Percentiles rank a stretch among this genome's conserved stretches.
Evolutionary conservation across 257 asterid species (phyloP).

Genomic region (Marsdenia floribunda): DNA sequence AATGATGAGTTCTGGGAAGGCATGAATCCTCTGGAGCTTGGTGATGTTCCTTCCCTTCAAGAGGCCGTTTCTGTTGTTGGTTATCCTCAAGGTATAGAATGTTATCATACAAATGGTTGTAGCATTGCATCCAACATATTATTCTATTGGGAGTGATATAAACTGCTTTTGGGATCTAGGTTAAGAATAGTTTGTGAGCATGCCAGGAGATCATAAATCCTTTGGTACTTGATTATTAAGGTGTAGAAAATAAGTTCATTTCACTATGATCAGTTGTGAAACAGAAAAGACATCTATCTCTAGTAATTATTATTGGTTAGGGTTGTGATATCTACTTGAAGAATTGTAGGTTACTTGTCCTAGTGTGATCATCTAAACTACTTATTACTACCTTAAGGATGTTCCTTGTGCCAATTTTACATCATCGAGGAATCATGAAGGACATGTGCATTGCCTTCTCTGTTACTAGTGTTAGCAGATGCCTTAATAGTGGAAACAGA

Average conservation of each 20-base stretch:
- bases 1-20: slow-evolving; percentile 93
- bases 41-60: slow-evolving; percentile 90
- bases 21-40: slow-evolving; percentile 69
- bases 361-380: too few relatives aligned
- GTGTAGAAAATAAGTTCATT: neutral
- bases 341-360: too few relatives aligned
- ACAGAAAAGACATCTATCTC: neutral
- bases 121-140: neutral
- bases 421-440: neutral
- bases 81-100: slow-evolving; percentile 83
- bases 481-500: neutral
- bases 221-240: neutral
- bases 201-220: neutral
- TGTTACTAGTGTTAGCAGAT: neutral
- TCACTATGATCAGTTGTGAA: neutral
- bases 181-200: neutral
- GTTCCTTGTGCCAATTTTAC: neutral
- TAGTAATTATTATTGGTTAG: neutral
- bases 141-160: neutral
- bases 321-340: neutral
- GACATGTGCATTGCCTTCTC: neutral
- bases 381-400: too few relatives aligned
- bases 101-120: neutral
- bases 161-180: neutral
- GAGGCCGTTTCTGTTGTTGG: slow-evolving; percentile 98